phyloP scores from a whole-genome alignment of 2,329 filamentous ascomycete species.

The Esteya vermicola region DNA sequence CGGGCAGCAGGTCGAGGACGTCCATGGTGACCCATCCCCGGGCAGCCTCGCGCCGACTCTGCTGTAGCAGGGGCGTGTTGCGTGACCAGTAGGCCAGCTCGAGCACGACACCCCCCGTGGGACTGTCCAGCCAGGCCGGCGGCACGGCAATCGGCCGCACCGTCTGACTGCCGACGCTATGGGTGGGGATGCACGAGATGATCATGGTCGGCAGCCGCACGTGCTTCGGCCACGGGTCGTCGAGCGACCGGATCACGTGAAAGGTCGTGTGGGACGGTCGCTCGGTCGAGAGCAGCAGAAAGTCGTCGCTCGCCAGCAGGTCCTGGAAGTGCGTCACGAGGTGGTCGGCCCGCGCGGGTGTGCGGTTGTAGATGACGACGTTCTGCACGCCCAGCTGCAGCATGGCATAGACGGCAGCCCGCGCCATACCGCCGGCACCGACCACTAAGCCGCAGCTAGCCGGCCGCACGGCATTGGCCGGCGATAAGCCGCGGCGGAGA shows the following conservation, averaged over 20 bases:
- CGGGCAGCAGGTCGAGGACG: conserved; percentile 55
- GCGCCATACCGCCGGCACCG: conserved; percentile 56
- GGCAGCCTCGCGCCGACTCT: conserved; percentile 40
- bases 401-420: conserved; percentile 59
- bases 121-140: conserved; percentile 51
- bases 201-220: conserved; percentile 55
- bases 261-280: conserved; percentile 20
- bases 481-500: conserved; percentile 52
- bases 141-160: conserved; percentile 58
- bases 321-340: conserved; percentile 54
- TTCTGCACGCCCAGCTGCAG: conserved; percentile 58
- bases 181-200: conserved; percentile 60
- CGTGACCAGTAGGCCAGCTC: conserved; percentile 61
- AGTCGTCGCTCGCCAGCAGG: not conserved
- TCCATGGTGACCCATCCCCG: conserved; percentile 57
- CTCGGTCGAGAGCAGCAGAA: not conserved
- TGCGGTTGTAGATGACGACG: conserved; percentile 59
- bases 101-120: conserved; percentile 57
- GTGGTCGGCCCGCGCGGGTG: conserved; percentile 40
- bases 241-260: conserved; percentile 39
- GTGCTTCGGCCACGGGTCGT: conserved; percentile 46
- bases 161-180: conserved; percentile 41
- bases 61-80: conserved; percentile 51
- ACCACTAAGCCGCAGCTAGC: conserved; percentile 40
- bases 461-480: conserved; percentile 44